A percentile compares a stretch with the other conserved stretches of the same genome.
Conservation (phyloP, 2,329 filamentous ascomycete genomes). For the Fusarium luffae region DNA sequence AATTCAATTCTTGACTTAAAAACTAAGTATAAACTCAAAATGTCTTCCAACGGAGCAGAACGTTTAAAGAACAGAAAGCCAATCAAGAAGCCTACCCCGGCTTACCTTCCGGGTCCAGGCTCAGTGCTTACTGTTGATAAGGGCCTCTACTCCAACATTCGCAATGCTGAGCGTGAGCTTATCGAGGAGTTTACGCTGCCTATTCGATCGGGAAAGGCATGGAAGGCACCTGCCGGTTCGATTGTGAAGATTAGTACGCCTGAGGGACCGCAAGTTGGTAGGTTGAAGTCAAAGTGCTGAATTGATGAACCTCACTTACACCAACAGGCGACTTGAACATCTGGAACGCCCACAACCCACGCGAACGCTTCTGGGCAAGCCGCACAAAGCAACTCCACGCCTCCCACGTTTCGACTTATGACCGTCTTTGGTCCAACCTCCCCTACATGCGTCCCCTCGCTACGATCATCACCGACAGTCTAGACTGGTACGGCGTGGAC, state of each 20-base stretch:
- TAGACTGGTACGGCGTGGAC: conserved; percentile 70
- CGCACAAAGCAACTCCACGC: conserved; percentile 83
- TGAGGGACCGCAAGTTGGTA: conserved; percentile 78
- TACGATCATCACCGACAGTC: conserved; percentile 76
- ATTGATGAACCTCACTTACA: not conserved
- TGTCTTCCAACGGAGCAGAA: conserved; percentile 46
- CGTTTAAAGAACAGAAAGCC: conserved; percentile 57
- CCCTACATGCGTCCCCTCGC: conserved; percentile 81
- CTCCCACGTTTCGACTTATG: conserved; percentile 76
- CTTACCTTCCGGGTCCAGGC: conserved; percentile 58
- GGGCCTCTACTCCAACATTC: conserved; percentile 70
- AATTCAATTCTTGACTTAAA: not conserved
- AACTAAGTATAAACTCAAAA: not conserved
- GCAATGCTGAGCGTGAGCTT: conserved; percentile 56
- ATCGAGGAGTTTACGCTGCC: conserved; percentile 70
- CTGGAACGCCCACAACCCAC: conserved; percentile 80
- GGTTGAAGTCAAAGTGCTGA: not conserved
- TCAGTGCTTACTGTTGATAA: conserved; percentile 59
- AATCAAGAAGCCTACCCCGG: conserved; percentile 61
- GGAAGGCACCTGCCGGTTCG: conserved; percentile 74
- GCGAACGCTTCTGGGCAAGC: conserved; percentile 84
- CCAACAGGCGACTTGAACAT: conserved; percentile 78
- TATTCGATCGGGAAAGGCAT: conserved; percentile 79
- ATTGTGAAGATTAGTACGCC: conserved; percentile 81
- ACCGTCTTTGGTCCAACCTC: conserved; percentile 81